phyloP scores from a whole-genome alignment of 768 basidiomycete species.

The Pleurotus tuber-regium region DNA sequence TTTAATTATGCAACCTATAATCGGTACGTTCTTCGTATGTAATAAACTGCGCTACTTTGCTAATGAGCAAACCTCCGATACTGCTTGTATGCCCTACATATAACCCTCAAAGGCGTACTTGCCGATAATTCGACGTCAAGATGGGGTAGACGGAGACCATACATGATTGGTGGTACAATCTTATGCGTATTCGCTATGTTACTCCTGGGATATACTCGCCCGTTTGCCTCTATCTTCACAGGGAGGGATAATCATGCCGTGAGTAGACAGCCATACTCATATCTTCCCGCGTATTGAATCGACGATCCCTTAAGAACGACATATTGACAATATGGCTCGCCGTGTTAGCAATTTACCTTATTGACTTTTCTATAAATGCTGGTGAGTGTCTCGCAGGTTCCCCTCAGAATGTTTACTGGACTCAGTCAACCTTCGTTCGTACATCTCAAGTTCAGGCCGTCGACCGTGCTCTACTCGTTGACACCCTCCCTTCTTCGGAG shows the following conservation, averaged over 20 bases:
- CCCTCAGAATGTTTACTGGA: too few species aligned
- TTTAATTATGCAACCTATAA: constrained; percentile 86
- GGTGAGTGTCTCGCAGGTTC: constrained; percentile 28
- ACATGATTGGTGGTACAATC: constrained; percentile 70
- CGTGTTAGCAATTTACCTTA: constrained; percentile 48
- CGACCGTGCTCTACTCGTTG: constrained; percentile 88
- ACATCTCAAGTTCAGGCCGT: constrained; percentile 82
- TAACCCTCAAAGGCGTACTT: constrained; percentile 46
- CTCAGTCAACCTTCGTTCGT: too few species aligned
- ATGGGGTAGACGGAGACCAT: constrained; percentile 84
- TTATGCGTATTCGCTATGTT: constrained; percentile 73
- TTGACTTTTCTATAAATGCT: constrained; percentile 60
- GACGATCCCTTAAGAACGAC: constrained; percentile 45
- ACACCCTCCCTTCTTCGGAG: constrained; percentile 67
- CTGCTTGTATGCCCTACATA: constrained; percentile 13
- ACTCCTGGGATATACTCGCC: constrained; percentile 78
- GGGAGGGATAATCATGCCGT: constrained; percentile 29
- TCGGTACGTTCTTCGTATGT: too few species aligned
- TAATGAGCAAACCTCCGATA: too few species aligned
- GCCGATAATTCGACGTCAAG: constrained; percentile 83
- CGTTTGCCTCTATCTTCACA: constrained; percentile 54
- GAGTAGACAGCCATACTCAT: constrained; percentile 12
- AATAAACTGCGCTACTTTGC: too few species aligned
- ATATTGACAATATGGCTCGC: constrained; percentile 74
- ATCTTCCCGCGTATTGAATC: background rate